Evolutionary conservation across 192 early-diverging fungal genomes (phyloP), one percentile per base, ranked within the genome.

Genomic region (Coemansia sp.): DNA sequence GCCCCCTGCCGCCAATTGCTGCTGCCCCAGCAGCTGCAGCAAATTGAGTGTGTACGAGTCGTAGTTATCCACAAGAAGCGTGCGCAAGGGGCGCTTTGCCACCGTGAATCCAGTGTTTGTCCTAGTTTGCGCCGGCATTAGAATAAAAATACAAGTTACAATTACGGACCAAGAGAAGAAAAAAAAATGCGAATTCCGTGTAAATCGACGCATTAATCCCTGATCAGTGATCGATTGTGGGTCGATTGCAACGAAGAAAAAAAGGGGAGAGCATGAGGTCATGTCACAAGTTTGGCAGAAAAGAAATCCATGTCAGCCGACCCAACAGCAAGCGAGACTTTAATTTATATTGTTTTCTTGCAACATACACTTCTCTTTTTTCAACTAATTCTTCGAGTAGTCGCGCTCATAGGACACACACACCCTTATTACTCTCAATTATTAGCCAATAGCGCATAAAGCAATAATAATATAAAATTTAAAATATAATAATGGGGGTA

Each of bases 31-130:
- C 22, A 93, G 79, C 66, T 93, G 92, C 50, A 90, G 69, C n/a
- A 98, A 81, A 70, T 98, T 98, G 77, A 94, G 92, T 1, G 95
- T 98, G 69, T 98, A 98, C 12, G 93, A 95, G 73, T 98, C 95
- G 67, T 96, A 96, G 83, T 98, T 96, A 75, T 98, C 95, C 48
- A 98, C 85, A 46, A 98, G 88, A 19, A 98, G 71, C 0, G 65
- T 68, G n/a, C 80, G 72, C 52, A 53, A 7, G 2, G 67, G 78
- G 60, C 41, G 3, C 27, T 1, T 39, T 14, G 50, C 36, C 29
- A 12, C 44, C 6, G 3, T 3, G 32, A 8, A 1, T 7, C n/a
- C n/a, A n/a, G n/a, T n/a, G n/a, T n/a, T 61, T 24, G 21, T 22
- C n/a, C 29, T 36, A 18, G 27, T 50, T 4, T 27, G 15, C 42